Base-by-base conservation (phyloP, 73 alveolate genomes). In the Paraurostyla sp. region DNA sequence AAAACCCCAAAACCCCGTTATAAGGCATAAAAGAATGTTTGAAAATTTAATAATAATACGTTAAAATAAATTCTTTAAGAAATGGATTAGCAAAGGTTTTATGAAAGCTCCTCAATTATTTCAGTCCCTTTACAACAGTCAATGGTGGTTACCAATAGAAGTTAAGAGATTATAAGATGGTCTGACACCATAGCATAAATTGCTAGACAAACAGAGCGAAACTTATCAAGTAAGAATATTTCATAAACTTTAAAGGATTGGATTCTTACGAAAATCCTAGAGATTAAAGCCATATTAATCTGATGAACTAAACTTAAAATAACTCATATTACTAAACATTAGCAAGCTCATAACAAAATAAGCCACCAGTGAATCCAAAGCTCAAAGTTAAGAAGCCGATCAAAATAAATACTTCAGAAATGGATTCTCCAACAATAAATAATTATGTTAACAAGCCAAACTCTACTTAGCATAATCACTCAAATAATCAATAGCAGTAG, bases 131-230 rank as follows among this genome's bases (percentile, higher is more conserved):
- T 22, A 38, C 42, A 65, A 11, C 18, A 38, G 0, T 65, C 82
- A 6, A 32, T 65, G 58, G 25, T 25, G 13, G 32, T 65, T 16
- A 65, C 82, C 18, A 65, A 65, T 30, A 32, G 82, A 65, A 65
- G 82, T 58, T 40, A 65, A 30, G 82, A 65, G 23, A 38, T 65
- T 2, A 73, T 73, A 16, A 40, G 52, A 43, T 73, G 86, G 86
- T 73, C 86, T 45, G 86, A 73, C 33, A 73, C 86, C 11, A 73
- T 73, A 6, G 86, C 86, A 7, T 25, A 48, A 30, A n/a, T 73
- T 4, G 86, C 86, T 1, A 73, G 71, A 49, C 46, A 40, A 49
- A 73, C 86, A 45, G 86, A 73, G 9, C 42, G 86, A 73, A 73
- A 73, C 29, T 48, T 73, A 0, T 73, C 86, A 13, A 73, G 86